phyloP scores from a whole-genome alignment of 2,329 filamentous ascomycete species.

The Penicillium sp. region DNA sequence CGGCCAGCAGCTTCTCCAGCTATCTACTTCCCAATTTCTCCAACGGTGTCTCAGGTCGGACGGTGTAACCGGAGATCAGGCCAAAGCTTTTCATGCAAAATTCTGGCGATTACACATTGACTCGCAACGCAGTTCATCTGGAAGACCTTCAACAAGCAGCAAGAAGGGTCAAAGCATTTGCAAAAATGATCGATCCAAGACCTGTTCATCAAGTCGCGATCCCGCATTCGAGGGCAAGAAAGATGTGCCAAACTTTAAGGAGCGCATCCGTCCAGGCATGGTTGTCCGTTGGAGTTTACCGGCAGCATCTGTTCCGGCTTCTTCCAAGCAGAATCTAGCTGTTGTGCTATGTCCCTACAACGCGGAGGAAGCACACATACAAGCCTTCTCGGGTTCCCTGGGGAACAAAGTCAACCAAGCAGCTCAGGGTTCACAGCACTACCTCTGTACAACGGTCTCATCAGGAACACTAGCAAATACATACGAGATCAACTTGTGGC shows the following conservation, averaged over 20 bases:
- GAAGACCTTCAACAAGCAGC: background rate
- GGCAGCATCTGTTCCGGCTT: background rate
- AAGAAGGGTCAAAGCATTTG: background rate
- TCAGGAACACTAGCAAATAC: constrained; percentile 34
- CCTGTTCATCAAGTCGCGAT: background rate
- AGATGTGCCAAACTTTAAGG: background rate
- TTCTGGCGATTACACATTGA: constrained; percentile 9
- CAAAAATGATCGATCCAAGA: background rate
- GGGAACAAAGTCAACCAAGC: background rate
- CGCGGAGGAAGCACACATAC: background rate
- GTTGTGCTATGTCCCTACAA: background rate
- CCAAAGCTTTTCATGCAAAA: constrained; percentile 3
- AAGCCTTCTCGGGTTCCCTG: background rate
- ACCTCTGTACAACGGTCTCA: constrained; percentile 37
- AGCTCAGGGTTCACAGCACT: constrained; percentile 13
- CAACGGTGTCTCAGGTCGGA: constrained; percentile 2
- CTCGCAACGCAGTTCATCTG: background rate
- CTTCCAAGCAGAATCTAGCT: background rate
- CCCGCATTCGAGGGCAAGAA: background rate
- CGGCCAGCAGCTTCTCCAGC: constrained; percentile 6
- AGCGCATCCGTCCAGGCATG: constrained; percentile 2
- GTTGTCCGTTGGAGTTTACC: background rate
- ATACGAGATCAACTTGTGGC: constrained; percentile 42
- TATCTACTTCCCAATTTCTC: constrained; percentile 4
- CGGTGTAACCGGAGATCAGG: constrained; percentile 9